These are phyloP conservation scores for Oropetium thomaeum DNA, from an alignment of 176 grass and related monocot genomes.

Conservation along the genomic window DNA sequence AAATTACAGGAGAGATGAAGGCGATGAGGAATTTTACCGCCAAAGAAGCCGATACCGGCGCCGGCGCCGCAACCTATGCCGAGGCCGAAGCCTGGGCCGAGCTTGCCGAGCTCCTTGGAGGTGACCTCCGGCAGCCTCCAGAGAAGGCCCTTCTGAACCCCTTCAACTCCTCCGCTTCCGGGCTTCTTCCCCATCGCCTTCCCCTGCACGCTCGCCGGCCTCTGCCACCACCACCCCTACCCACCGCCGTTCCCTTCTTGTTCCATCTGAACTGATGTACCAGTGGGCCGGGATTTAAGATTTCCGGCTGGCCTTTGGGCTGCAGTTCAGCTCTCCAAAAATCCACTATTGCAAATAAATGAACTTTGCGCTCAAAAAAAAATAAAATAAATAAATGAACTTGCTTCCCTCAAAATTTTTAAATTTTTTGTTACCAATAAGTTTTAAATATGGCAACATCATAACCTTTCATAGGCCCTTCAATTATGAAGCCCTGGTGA, in stretches of 20 bases:
- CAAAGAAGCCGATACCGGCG: slow-evolving; percentile 61
- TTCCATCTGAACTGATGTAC: neutral
- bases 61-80: slow-evolving; percentile 84
- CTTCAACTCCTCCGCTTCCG: neutral
- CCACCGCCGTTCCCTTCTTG: neutral
- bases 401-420: too few relatives aligned
- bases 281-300: neutral
- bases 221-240: neutral
- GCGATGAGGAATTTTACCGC: slow-evolving; percentile 29
- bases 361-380: too few relatives aligned
- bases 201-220: neutral
- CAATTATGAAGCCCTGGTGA: too few relatives aligned
- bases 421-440: too few relatives aligned
- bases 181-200: slow-evolving; percentile 22
- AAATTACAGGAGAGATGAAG: neutral
- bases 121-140: slow-evolving; percentile 71
- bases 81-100: slow-evolving; percentile 66
- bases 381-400: too few relatives aligned
- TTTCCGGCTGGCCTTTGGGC: neutral
- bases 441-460: too few relatives aligned
- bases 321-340: too few relatives aligned
- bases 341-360: too few relatives aligned
- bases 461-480: too few relatives aligned
- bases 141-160: slow-evolving; percentile 36
- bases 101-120: slow-evolving; percentile 63